Conservation (phyloP, 225 moss, liverwort and hornwort genomes). For the Pleurozium schreberi region DNA sequence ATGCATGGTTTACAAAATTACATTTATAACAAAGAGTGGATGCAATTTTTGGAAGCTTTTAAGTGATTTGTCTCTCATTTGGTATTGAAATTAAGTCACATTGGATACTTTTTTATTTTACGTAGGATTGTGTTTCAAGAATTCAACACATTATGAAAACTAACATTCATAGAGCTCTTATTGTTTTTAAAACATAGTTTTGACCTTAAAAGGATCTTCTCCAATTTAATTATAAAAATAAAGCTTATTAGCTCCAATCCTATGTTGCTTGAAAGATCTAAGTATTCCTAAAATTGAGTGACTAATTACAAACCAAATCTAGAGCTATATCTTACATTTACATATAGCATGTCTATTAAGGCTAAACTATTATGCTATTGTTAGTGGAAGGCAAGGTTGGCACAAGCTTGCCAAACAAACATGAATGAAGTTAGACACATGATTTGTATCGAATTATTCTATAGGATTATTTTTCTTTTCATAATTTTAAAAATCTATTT, state of each 20-base stretch:
- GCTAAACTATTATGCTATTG: neutral
- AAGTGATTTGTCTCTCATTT: neutral
- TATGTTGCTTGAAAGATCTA: neutral
- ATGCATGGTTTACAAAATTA: no score
- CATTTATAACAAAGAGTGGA: neutral
- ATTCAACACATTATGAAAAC: neutral
- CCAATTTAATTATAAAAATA: neutral
- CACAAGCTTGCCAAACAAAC: neutral
- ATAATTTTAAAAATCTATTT: neutral
- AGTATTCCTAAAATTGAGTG: neutral
- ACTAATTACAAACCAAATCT: neutral
- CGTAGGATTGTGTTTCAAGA: neutral
- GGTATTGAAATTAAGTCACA: neutral
- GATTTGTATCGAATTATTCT: neutral
- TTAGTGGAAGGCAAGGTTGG: neutral
- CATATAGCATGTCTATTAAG: neutral
- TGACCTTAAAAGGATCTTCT: neutral
- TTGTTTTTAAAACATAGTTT: neutral
- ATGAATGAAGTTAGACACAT: neutral
- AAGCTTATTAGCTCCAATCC: neutral
- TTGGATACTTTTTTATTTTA: neutral
- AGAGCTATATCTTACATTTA: neutral
- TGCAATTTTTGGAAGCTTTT: neutral
- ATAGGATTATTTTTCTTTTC: neutral
- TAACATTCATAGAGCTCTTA: neutral